These are phyloP conservation scores for Orbilia oligospora DNA, from an alignment of 2,329 filamentous ascomycete genomes.

Conservation along the genomic window DNA sequence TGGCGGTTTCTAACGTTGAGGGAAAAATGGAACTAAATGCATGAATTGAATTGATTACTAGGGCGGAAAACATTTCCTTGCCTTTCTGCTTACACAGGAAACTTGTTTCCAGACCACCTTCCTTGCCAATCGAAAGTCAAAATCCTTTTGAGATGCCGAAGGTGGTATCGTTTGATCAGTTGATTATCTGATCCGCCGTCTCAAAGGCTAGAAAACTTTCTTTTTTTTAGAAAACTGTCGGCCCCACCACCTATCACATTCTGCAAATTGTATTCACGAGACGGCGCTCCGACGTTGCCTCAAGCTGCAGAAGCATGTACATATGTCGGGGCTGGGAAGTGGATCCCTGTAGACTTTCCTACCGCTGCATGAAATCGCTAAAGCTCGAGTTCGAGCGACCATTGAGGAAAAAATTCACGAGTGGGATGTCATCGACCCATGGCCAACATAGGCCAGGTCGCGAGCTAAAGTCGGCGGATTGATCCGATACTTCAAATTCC, in stretches of 20 bases:
- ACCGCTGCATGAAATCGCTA: slow-evolving; percentile 50
- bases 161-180: slow-evolving; percentile 46
- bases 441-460: slow-evolving; percentile 18
- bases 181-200: slow-evolving; percentile 56
- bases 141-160: slow-evolving; percentile 32
- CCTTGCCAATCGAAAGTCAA: slow-evolving; percentile 22
- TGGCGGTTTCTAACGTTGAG: not conserved
- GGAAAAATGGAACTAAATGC: not conserved
- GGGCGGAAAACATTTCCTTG: slow-evolving; percentile 18
- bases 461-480: slow-evolving; percentile 37
- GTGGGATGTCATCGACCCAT: slow-evolving; percentile 19
- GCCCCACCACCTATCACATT: slow-evolving; percentile 33
- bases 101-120: slow-evolving; percentile 38
- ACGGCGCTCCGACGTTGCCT: slow-evolving; percentile 34
- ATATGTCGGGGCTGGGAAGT: slow-evolving; percentile 23
- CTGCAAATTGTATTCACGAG: slow-evolving; percentile 22
- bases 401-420: slow-evolving; percentile 40
- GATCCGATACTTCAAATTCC: slow-evolving; percentile 36
- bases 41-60: slow-evolving; percentile 3
- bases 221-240: slow-evolving; percentile 18
- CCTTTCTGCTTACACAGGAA: slow-evolving; percentile 37
- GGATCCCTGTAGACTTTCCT: slow-evolving; percentile 31
- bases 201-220: slow-evolving; percentile 27
- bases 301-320: slow-evolving; percentile 7
- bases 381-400: slow-evolving; percentile 21